These are phyloP conservation scores for Hygrophorus russula DNA, from an alignment of 768 basidiomycete genomes.

Conservation along the genomic window DNA sequence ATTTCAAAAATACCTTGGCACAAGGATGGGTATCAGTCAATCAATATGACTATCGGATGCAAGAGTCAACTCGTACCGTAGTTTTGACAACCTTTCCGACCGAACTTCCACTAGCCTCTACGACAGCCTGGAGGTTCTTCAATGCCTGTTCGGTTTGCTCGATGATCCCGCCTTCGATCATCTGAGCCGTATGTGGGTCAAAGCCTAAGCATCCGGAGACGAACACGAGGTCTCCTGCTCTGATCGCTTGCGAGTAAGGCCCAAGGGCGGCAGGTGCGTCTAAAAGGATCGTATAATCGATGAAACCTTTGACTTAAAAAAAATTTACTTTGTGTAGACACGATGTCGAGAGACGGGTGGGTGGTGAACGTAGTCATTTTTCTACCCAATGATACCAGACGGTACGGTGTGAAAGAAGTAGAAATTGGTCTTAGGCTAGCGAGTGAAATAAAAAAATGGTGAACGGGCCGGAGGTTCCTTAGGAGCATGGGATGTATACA, in stretches of 20 bases:
- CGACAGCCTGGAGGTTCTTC: constrained; percentile 73
- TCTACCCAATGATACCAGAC: neutral
- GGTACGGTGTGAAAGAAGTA: neutral
- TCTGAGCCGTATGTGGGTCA: constrained; percentile 55
- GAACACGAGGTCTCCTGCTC: constrained; percentile 77
- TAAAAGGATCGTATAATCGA: constrained; percentile 15
- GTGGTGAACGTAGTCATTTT: constrained; percentile 26
- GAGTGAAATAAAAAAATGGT: neutral
- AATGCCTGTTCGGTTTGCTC: constrained; percentile 77
- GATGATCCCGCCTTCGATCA: constrained; percentile 68
- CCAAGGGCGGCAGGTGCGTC: constrained; percentile 74
- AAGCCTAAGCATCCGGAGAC: constrained; percentile 84
- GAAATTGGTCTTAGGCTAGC: too few species aligned
- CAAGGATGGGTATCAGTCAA: neutral
- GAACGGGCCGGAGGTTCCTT: too few species aligned
- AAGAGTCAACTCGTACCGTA: constrained; percentile 42
- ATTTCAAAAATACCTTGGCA: constrained; percentile 77
- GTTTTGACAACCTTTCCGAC: constrained; percentile 82
- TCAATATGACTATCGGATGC: neutral
- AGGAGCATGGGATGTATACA: too few species aligned
- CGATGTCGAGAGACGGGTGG: constrained; percentile 25
- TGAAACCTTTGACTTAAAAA: neutral
- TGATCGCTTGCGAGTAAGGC: constrained; percentile 84
- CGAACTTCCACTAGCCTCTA: constrained; percentile 74
- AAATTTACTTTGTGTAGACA: constrained; percentile 30